phyloP scores from a whole-genome alignment of 2,329 filamentous ascomycete genomes.

The Metarhizium rileyi region DNA sequence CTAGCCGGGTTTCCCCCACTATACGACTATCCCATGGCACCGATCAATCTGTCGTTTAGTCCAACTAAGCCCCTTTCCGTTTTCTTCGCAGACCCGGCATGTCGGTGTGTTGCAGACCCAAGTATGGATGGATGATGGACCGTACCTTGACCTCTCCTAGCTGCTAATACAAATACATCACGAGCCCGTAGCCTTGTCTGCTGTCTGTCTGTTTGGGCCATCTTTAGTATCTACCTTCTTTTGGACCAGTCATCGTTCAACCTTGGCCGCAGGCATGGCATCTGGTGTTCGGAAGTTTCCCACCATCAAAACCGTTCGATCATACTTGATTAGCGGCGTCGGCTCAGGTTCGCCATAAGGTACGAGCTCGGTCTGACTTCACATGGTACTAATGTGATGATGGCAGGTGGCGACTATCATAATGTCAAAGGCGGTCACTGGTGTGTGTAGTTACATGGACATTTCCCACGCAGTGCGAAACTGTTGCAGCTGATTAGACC shows the following conservation, averaged over 20 bases:
- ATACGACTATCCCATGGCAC: not conserved
- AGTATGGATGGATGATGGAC: too few species aligned
- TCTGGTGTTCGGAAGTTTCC: constrained; percentile 47
- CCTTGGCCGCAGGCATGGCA: not conserved
- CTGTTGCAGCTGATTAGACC: not conserved
- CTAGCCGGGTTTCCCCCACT: not conserved
- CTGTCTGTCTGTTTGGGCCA: not conserved
- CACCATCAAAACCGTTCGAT: constrained; percentile 65
- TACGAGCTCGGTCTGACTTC: not conserved
- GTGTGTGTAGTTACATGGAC: constrained; percentile 27
- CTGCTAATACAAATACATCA: too few species aligned
- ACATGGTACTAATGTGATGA: not conserved
- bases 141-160: too few species aligned
- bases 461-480: not conserved
- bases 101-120: too few species aligned
- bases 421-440: constrained; percentile 72
- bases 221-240: not conserved
- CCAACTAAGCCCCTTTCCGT: too few species aligned
- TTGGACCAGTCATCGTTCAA: not conserved
- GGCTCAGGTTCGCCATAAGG: constrained; percentile 17
- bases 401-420: constrained; percentile 71
- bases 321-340: constrained; percentile 50
- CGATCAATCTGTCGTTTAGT: too few species aligned
- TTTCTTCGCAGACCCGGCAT: too few species aligned
- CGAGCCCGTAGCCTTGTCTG: not conserved